These are phyloP conservation scores for Alopecurus myosuroides DNA, from an alignment of 176 grass and related monocot genomes.

Conservation along the genomic window DNA sequence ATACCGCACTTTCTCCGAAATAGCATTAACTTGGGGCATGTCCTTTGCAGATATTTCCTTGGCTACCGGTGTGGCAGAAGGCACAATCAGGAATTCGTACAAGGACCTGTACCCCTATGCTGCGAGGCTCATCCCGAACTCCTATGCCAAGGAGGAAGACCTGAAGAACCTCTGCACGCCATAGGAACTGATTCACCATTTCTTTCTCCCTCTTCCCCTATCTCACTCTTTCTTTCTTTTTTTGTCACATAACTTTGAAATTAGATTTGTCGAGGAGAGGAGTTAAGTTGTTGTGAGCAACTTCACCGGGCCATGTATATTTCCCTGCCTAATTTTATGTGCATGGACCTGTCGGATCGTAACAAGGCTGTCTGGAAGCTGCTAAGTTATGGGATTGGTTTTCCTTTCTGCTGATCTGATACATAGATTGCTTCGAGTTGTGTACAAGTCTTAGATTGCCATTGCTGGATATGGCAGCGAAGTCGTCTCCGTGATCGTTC, in stretches of 20 bases:
- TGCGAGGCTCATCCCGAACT: constrained; percentile 67
- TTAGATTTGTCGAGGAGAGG: constrained; percentile 34
- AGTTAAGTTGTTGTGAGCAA: constrained; percentile 19
- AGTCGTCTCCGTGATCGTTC: background rate
- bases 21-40: background rate
- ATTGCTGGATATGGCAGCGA: background rate
- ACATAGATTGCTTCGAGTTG: background rate
- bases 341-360: constrained; percentile 14
- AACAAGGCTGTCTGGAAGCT: constrained; percentile 24
- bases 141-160: constrained; percentile 83
- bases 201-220: background rate
- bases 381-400: constrained; percentile 10
- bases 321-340: constrained; percentile 23
- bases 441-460: background rate
- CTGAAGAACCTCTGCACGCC: constrained; percentile 84
- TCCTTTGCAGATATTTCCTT: constrained; percentile 69
- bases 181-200: constrained; percentile 13
- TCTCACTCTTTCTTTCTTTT: background rate
- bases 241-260: constrained; percentile 28
- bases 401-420: background rate
- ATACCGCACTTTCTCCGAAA: background rate
- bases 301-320: constrained; percentile 27
- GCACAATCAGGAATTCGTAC: constrained; percentile 91
- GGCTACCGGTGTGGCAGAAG: constrained; percentile 88
- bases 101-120: constrained; percentile 86